Percentiles rank a stretch among this genome's conserved stretches.
Conservation (phyloP, 1,284 basidiomycete species). For the Sporisorium graminicola region DNA sequence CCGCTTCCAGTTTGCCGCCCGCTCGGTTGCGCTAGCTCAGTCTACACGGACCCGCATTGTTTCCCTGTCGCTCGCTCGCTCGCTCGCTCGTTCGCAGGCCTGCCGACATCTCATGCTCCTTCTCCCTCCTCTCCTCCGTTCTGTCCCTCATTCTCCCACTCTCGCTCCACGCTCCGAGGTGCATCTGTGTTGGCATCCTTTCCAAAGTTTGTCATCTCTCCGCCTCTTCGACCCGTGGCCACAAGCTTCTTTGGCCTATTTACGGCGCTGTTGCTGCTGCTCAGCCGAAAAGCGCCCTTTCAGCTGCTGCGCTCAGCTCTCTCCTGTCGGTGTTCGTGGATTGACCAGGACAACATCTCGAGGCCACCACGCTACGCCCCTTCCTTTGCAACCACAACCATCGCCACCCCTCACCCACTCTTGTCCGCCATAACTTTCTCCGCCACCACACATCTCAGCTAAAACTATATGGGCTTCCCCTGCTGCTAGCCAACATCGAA, state of each 20-base stretch:
- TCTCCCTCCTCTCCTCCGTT: background rate
- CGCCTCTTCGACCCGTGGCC: no score
- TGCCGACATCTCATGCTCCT: background rate
- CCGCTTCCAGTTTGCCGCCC: constrained; percentile 6
- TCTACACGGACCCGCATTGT: background rate
- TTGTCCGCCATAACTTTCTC: background rate
- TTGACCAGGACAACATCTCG: background rate
- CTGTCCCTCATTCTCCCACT: background rate
- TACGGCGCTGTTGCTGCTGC: background rate
- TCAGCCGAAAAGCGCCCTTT: background rate
- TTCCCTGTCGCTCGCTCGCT: background rate
- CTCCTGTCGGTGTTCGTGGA: background rate
- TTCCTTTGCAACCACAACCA: constrained; percentile 2
- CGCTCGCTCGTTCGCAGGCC: background rate
- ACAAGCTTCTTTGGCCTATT: background rate
- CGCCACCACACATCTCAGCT: background rate
- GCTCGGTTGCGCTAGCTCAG: background rate
- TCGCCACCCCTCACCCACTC: background rate
- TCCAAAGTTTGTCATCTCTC: constrained; percentile 1
- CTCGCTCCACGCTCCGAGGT: no score
- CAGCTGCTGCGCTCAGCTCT: constrained; percentile 1
- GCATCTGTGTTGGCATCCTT: background rate
- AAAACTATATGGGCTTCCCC: background rate
- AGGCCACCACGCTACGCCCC: background rate
- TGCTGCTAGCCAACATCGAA: background rate